Conservation (phyloP, 2,329 filamentous ascomycete genomes). For the Penicillium glabrum region DNA sequence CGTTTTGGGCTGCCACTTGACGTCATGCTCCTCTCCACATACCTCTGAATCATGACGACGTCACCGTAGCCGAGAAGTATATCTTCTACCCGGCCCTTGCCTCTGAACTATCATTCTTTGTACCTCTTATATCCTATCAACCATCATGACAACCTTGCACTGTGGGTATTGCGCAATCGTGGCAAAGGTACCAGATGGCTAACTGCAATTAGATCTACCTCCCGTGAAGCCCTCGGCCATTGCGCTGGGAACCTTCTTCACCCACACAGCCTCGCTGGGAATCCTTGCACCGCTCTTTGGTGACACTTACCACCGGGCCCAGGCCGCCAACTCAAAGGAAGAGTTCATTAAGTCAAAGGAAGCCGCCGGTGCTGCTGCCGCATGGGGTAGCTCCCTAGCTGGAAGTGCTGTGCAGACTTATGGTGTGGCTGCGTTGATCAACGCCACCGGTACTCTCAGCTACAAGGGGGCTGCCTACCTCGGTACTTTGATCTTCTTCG, state of each 20-base stretch:
- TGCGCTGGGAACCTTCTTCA: slow-evolving; percentile 93
- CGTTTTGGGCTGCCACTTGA: slow-evolving; percentile 1
- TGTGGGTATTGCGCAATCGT: slow-evolving; percentile 46
- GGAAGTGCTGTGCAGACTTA: slow-evolving; percentile 89
- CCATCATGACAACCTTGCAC: slow-evolving; percentile 59
- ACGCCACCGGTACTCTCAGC: slow-evolving; percentile 89
- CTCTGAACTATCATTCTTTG: neutral
- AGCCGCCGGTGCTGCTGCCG: slow-evolving; percentile 79
- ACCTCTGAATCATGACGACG: slow-evolving; percentile 31
- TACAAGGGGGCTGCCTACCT: slow-evolving; percentile 98
- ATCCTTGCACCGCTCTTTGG: slow-evolving; percentile 89
- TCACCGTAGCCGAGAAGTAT: slow-evolving; percentile 17
- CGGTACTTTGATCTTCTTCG: slow-evolving; percentile 86
- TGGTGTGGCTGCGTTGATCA: slow-evolving; percentile 85
- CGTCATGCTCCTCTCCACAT: slow-evolving; percentile 14
- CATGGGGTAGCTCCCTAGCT: slow-evolving; percentile 86
- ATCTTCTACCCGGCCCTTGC: neutral
- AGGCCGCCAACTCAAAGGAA: slow-evolving; percentile 89
- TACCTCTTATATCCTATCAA: slow-evolving; percentile 6
- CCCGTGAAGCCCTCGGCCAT: slow-evolving; percentile 98
- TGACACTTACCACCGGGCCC: slow-evolving; percentile 89
- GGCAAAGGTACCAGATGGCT: neutral
- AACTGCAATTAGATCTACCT: slow-evolving; percentile 57
- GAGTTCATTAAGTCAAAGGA: slow-evolving; percentile 95
- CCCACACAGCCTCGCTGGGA: slow-evolving; percentile 84